Conservation (phyloP, 208 protist species). For the Herpetomonas samuelpessoai region DNA sequence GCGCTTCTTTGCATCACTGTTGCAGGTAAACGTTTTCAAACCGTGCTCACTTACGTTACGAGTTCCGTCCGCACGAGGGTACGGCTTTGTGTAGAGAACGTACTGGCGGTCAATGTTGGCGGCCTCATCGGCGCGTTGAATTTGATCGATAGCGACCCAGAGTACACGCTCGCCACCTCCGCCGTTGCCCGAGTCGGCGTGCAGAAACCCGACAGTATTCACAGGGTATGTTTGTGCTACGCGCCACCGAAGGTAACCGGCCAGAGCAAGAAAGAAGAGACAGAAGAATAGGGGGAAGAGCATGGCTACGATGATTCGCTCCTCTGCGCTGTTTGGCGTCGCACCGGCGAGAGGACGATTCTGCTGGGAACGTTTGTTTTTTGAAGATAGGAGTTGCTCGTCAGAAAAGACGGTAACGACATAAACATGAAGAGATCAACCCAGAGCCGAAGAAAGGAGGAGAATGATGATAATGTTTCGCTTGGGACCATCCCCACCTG, state of each 20-base stretch:
- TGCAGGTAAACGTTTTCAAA: too few species aligned
- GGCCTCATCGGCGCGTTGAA: slow-evolving; percentile 48
- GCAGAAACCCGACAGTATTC: slow-evolving; percentile 86
- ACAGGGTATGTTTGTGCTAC: slow-evolving; percentile 16
- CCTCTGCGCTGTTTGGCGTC: too few species aligned
- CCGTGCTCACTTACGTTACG: not conserved
- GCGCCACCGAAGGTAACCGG: slow-evolving; percentile 16
- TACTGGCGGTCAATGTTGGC: slow-evolving; percentile 38
- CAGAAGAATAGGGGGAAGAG: slow-evolving; percentile 11
- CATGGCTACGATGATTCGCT: too few species aligned
- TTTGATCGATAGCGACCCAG: slow-evolving; percentile 83
- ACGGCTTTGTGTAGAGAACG: slow-evolving; percentile 55
- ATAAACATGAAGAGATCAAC: not conserved
- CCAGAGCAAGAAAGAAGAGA: slow-evolving; percentile 11
- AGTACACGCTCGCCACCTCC: slow-evolving; percentile 97
- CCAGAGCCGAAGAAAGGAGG: not conserved
- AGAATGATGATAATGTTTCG: not conserved
- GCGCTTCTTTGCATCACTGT: too few species aligned
- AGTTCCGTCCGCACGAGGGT: slow-evolving; percentile 5
- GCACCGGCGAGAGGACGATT: slow-evolving; percentile 5
- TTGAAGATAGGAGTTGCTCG: not conserved
- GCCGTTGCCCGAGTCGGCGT: slow-evolving; percentile 88
- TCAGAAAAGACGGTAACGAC: not conserved
- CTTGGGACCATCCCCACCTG: not conserved
- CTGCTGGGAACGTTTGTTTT: not conserved